Percentiles rank a stretch among this genome's conserved stretches.
These are phyloP conservation scores for Pseudogymnoascus sp. DNA, from an alignment of 2,329 filamentous ascomycete species.

Conservation along the genomic window DNA sequence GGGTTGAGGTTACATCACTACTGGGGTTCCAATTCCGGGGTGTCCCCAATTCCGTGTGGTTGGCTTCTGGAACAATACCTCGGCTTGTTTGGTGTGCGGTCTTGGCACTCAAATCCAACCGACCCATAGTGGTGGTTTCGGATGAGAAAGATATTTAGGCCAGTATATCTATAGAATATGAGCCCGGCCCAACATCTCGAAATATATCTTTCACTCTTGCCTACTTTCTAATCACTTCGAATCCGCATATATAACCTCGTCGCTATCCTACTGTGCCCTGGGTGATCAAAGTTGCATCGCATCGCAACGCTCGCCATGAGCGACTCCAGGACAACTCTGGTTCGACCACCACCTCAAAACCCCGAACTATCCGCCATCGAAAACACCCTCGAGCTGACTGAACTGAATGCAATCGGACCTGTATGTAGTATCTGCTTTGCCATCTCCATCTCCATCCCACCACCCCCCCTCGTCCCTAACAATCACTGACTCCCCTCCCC, in stretches of 20 bases:
- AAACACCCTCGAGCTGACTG: slow-evolving; percentile 79
- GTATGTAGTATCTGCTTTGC: slow-evolving; percentile 38
- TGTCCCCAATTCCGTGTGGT: not conserved
- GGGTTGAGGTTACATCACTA: not conserved
- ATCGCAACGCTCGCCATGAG: slow-evolving; percentile 17
- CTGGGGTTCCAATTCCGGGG: not conserved
- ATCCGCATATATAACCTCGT: not conserved
- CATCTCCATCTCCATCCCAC: not conserved
- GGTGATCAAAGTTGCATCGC: not conserved
- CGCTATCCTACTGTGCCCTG: not conserved
- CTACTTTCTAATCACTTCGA: not conserved
- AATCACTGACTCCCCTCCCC: not conserved
- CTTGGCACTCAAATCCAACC: not conserved
- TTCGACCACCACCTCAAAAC: slow-evolving; percentile 67
- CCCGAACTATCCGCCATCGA: slow-evolving; percentile 72
- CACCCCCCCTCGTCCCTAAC: not conserved
- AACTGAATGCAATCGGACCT: slow-evolving; percentile 65
- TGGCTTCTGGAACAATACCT: slow-evolving; percentile 2
- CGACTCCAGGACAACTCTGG: slow-evolving; percentile 45
- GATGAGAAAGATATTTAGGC: not conserved
- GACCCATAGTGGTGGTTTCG: not conserved
- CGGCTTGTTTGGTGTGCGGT: not conserved
- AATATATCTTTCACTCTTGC: not conserved
- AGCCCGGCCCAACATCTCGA: not conserved
- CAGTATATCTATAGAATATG: slow-evolving; percentile 1